Percentiles rank a stretch among this genome's conserved stretches.
Evolutionary conservation across 2,329 filamentous ascomycete species (phyloP).

Genomic region (Xylaria digitata): DNA sequence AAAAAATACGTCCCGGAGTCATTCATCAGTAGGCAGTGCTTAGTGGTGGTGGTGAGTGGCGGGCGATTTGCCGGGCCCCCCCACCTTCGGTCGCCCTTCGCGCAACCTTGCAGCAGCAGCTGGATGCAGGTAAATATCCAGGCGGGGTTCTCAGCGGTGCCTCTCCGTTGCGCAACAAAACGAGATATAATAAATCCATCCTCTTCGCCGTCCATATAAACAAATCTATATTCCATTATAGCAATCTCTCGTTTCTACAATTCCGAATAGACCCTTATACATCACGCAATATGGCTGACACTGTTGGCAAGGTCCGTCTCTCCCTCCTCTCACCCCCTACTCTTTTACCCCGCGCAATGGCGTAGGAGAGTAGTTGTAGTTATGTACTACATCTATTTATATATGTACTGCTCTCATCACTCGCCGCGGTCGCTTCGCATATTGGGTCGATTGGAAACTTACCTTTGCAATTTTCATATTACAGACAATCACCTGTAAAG

Average conservation of each 20-base stretch:
- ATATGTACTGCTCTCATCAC: neutral
- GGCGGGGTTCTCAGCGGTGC: constrained; percentile 35
- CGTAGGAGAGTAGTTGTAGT: constrained; percentile 1
- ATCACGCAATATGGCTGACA: constrained; percentile 58
- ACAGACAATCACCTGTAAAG: constrained; percentile 95
- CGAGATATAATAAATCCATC: constrained; percentile 29
- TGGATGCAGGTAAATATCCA: constrained; percentile 34
- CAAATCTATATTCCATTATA: neutral
- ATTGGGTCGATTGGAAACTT: constrained; percentile 19
- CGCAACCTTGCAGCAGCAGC: constrained; percentile 21
- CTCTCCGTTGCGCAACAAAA: constrained; percentile 27
- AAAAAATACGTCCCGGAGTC: neutral
- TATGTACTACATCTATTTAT: neutral
- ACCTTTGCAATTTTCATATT: constrained; percentile 12
- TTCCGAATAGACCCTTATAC: constrained; percentile 4
- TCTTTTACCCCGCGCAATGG: constrained; percentile 26
- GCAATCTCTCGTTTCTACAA: constrained; percentile 3
- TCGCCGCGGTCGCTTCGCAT: neutral
- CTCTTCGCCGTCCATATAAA: constrained; percentile 8
- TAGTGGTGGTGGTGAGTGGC: constrained; percentile 11
- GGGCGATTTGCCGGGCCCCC: constrained; percentile 37
- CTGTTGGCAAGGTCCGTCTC: constrained; percentile 62
- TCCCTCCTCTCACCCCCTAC: constrained; percentile 5
- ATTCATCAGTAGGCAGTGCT: neutral
- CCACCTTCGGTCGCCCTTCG: constrained; percentile 29